Evolutionary conservation across 768 basidiomycete genomes (phyloP).

Genomic region (Collybia mongolica): DNA sequence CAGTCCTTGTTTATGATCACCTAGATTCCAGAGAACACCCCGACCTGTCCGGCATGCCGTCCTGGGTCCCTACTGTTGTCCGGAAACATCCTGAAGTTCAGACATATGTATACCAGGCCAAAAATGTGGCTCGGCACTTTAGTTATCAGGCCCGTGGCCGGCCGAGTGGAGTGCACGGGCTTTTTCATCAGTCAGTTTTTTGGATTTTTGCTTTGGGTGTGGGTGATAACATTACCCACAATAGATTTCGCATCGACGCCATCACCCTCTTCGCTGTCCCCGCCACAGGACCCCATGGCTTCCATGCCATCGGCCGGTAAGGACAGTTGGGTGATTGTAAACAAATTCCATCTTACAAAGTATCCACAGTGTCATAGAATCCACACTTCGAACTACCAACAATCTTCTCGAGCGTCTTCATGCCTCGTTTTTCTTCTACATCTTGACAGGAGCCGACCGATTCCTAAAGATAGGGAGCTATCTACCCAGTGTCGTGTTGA

Average conservation of each 20-base stretch:
- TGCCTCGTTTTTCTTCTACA: slow-evolving; percentile 97
- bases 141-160: slow-evolving; percentile 75
- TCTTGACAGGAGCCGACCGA: slow-evolving; percentile 56
- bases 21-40: slow-evolving; percentile 47
- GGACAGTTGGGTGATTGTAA: slow-evolving; percentile 16
- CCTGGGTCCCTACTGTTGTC: slow-evolving; percentile 47
- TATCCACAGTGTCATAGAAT: slow-evolving; percentile 70
- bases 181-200: slow-evolving; percentile 70
- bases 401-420: slow-evolving; percentile 95
- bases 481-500: slow-evolving; percentile 82
- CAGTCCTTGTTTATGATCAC: slow-evolving; percentile 81
- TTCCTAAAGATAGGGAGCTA: slow-evolving; percentile 92
- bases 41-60: slow-evolving; percentile 26
- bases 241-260: slow-evolving; percentile 91
- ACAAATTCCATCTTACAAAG: slow-evolving; percentile 7
- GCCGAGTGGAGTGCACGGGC: slow-evolving; percentile 86
- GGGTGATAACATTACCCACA: slow-evolving; percentile 1
- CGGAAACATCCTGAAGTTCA: slow-evolving; percentile 41
- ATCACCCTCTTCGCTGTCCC: slow-evolving; percentile 89
- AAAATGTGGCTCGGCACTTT: slow-evolving; percentile 69
- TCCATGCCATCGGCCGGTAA: slow-evolving; percentile 87
- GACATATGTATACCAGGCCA: slow-evolving; percentile 56
- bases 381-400: slow-evolving; percentile 85
- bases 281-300: slow-evolving; percentile 90
- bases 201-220: not conserved